Evolutionary conservation across 148 eudicot species (phyloP), one percentile per base, ranked within the genome.

Genomic region (Dianthus caryophyllus): DNA sequence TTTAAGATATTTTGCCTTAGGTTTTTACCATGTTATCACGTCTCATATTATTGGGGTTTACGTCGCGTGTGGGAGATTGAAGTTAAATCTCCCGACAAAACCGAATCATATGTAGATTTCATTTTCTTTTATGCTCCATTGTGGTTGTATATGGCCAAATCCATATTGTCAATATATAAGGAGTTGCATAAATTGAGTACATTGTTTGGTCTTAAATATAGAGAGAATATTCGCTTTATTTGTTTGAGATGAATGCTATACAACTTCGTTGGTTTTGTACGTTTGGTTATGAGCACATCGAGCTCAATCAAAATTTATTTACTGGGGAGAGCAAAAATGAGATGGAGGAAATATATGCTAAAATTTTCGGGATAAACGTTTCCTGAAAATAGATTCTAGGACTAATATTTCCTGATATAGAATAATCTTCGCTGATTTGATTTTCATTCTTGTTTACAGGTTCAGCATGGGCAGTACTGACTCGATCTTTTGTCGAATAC

Each of bases 391-490:
- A 33, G 7, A 33, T 33, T 33, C 7, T 33, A 33, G 38, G 38
- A 33, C 38, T 7, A 2, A 7, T 33, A 27, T 56, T 56, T 56
- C 18, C 20, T 29, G 18, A 56, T 25, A 56, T 25, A 27, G 27
- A 56, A 56, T 38, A 56, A 25, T 8, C n/a, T n/a, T 57, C 9
- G 30, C 16, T 30, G n/a, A 31, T 30, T 22, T 58, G 62, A 58
- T 46, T 22, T 33, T 53, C 15, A 24, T 44, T 20, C 16, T 59
- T 17, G 5, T 70, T 15, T 80, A 33, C 86, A 94, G 99, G 99
- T 73, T 94, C 99, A 6, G 99, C 99, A 8, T 94, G 99, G 99
- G 96, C 88, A 51, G 74, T 94, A 18, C 83, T 94, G 27, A 83
- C 87, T 41, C 96, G 97, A 26, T 94, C 99, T 0, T 94, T 94